Conservation (phyloP, 2,329 filamentous ascomycete species). For the Arachnomyces sp. region DNA sequence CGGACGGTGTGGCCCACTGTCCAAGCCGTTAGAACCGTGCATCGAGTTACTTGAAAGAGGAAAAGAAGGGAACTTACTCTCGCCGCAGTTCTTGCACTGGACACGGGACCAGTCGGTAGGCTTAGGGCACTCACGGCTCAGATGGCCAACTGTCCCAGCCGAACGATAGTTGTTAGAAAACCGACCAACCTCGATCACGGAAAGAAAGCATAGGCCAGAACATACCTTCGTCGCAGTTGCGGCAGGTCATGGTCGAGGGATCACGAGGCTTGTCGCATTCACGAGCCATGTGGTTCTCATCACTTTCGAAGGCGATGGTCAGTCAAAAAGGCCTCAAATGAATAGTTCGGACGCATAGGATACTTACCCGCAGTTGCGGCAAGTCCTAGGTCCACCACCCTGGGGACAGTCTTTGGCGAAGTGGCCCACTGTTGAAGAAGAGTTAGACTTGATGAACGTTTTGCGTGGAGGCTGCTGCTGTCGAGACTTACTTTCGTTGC, state of each 20-base stretch:
- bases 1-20: conserved; percentile 37
- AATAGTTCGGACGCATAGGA: neutral
- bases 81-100: conserved; percentile 38
- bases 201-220: neutral
- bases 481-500: conserved; percentile 30
- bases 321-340: too few relatives aligned
- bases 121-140: conserved; percentile 36
- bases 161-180: too few relatives aligned
- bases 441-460: conserved; percentile 9
- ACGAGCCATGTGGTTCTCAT: conserved; percentile 34
- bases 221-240: conserved; percentile 39
- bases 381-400: conserved; percentile 27
- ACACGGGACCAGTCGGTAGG: conserved; percentile 38
- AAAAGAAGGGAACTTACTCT: conserved; percentile 26
- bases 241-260: conserved; percentile 34
- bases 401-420: conserved; percentile 41
- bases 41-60: neutral
- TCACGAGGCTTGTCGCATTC: conserved; percentile 39
- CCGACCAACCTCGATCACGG: neutral
- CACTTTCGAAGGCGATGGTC: conserved; percentile 24
- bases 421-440: conserved; percentile 29
- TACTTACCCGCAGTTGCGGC: conserved; percentile 39
- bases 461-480: too few relatives aligned
- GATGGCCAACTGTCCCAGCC: conserved; percentile 33
- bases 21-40: conserved; percentile 8